These are phyloP conservation scores for Trichoderma sp. DNA, from an alignment of 2,329 filamentous ascomycete species.

Conservation along the genomic window DNA sequence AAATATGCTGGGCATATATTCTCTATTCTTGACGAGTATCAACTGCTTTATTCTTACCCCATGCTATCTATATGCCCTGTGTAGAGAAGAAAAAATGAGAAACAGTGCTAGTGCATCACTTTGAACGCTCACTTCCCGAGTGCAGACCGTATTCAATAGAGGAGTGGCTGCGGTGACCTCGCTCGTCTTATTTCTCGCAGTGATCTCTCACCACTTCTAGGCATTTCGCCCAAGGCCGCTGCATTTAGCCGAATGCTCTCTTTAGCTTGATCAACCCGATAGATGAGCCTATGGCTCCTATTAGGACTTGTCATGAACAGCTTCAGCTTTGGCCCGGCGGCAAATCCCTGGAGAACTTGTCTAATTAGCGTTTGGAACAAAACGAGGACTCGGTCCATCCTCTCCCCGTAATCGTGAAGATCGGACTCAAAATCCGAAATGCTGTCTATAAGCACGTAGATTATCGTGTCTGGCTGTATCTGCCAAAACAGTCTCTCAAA, in stretches of 20 bases:
- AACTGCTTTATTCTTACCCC: not conserved
- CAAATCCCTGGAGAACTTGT: not conserved
- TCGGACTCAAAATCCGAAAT: slow-evolving; percentile 17
- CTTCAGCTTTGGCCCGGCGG: slow-evolving; percentile 9
- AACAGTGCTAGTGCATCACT: not conserved
- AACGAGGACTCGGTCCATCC: slow-evolving; percentile 11
- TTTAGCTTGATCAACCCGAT: slow-evolving; percentile 7
- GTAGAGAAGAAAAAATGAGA: not conserved
- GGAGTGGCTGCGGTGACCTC: slow-evolving; percentile 3
- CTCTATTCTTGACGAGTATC: not conserved
- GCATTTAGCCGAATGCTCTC: slow-evolving; percentile 21
- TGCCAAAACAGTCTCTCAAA: slow-evolving; percentile 22
- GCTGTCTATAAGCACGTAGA: slow-evolving; percentile 19
- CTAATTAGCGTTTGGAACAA: slow-evolving; percentile 9
- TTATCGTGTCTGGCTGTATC: not conserved
- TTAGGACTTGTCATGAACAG: slow-evolving; percentile 23
- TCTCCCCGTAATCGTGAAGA: slow-evolving; percentile 13
- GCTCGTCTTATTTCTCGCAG: slow-evolving; percentile 12
- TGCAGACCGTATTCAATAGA: not conserved
- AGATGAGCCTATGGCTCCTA: slow-evolving; percentile 5
- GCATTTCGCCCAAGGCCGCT: not conserved
- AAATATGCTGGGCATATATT: not conserved
- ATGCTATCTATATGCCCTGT: not conserved
- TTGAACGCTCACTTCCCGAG: too few species aligned
- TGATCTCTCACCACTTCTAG: not conserved